Base-by-base conservation (phyloP, 2,329 filamentous ascomycete species). In the Cladobotryum mycophilum region DNA sequence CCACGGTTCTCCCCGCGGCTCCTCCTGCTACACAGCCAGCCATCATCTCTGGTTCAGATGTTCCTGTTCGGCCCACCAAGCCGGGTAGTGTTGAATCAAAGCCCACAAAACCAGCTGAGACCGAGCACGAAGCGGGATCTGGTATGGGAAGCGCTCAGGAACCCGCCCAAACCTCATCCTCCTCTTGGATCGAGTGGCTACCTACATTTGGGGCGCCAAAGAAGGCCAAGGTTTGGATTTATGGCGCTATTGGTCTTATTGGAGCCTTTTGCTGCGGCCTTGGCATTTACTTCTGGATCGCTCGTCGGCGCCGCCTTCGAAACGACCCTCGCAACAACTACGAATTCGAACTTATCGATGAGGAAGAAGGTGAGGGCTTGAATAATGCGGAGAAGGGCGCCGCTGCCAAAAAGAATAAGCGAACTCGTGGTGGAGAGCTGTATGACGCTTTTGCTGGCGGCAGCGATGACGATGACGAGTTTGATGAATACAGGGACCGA, bases 371-470 rank as follows among this genome's bases (percentile, higher is more conserved):
- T 14, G 75, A 84, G 58, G 76, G 78, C 25, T 66, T 82, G 4
- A 73, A 72, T 48, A 64, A 69, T 52, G 70, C 65, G 46, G 73
- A 73, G 65, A 78, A 71, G 70, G 70, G 63, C 53, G 66, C 49
- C 54, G 67, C 68, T 52, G 62, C 61, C 22, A 64, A 68, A 58
- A 73, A 72, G 58, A 60, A 71, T 15, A 73, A 74, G 51, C 76
- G 79, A 57, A 76, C 78, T 47, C 69, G 89, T 17, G 93, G 89
- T 2, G 90, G 92, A 25, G 92, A 97, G 72, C 73, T 99, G 41
- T 99, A 99, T 67, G 93, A 99, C 74, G 93, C 93, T 4, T 99
- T 99, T 76, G 93, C 93, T 0, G 91, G 89, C 14, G 92, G 90
- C 47, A 83, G 80, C 54, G 78, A 80, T 20, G 92, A 92, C 52